These are phyloP conservation scores for Moricandia arvensis DNA, from an alignment of 345 rosid genomes.

Conservation along the genomic window DNA sequence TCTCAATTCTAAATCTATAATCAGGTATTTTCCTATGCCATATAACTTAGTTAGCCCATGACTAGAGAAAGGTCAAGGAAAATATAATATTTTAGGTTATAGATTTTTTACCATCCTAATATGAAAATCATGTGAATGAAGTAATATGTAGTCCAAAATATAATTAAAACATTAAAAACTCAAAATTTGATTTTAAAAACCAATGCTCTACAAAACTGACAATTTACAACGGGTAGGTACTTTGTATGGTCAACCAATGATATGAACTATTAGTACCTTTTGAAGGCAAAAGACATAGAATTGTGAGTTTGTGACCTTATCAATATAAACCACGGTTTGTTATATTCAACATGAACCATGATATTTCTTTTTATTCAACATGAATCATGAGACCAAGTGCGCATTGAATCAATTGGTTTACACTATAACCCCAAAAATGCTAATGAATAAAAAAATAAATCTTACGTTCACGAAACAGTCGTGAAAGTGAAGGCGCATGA, in stretches of 20 bases:
- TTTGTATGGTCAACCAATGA: neutral
- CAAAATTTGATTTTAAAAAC: neutral
- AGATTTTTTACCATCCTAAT: neutral
- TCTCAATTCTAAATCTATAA: neutral
- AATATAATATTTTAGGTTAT: neutral
- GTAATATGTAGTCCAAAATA: neutral
- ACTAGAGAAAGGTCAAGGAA: neutral
- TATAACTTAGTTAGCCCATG: neutral
- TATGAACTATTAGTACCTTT: neutral
- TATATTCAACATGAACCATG: neutral
- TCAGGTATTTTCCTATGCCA: neutral
- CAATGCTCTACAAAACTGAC: neutral
- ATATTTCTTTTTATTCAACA: neutral
- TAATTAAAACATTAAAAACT: neutral
- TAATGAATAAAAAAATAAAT: neutral
- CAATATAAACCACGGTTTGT: neutral
- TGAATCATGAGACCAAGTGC: neutral
- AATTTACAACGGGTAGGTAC: neutral
- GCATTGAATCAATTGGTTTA: neutral
- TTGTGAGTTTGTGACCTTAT: neutral
- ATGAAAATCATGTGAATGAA: neutral
- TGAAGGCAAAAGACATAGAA: neutral
- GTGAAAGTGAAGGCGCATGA: conserved; percentile 47
- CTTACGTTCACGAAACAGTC: conserved; percentile 74
- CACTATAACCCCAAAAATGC: neutral